A percentile compares a stretch with the other conserved stretches of the same genome.
Conservation (phyloP, 208 protist species). For the Lotmaria passim region DNA sequence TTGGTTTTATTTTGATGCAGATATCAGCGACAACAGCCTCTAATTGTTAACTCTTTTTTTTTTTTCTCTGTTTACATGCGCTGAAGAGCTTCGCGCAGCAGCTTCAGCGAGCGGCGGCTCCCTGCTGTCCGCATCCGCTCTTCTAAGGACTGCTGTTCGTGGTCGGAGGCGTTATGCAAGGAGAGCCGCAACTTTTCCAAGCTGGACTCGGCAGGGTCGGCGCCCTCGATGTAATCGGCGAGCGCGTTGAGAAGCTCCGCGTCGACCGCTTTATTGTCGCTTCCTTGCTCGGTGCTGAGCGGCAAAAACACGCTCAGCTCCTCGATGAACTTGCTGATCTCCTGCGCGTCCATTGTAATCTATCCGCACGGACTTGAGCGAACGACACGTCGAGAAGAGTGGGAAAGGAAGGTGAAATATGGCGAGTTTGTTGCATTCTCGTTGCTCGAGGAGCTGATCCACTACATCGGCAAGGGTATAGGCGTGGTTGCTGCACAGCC, state of each 20-base stretch:
- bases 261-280: conserved; percentile 8
- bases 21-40: too few species aligned
- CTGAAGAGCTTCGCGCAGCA: conserved; percentile 14
- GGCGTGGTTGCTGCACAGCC: too few species aligned
- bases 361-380: too few species aligned
- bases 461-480: too few species aligned
- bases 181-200: conserved; percentile 15
- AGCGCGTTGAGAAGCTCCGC: conserved; percentile 26
- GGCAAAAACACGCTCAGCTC: conserved; percentile 11
- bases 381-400: neutral
- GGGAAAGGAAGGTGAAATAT: too few species aligned
- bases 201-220: conserved; percentile 22
- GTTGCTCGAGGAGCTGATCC: too few species aligned
- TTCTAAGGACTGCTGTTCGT: neutral
- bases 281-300: neutral
- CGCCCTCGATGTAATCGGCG: conserved; percentile 36
- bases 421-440: too few species aligned
- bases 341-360: conserved; percentile 13
- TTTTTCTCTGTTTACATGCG: neutral
- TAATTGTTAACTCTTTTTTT: too few species aligned
- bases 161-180: conserved; percentile 10
- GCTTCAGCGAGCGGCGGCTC: conserved; percentile 16
- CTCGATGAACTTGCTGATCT: conserved; percentile 15
- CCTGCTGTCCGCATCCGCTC: conserved; percentile 30
- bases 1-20: neutral